These are phyloP conservation scores for Artomyces pyxidatus DNA, from an alignment of 768 basidiomycete genomes.

Conservation along the genomic window DNA sequence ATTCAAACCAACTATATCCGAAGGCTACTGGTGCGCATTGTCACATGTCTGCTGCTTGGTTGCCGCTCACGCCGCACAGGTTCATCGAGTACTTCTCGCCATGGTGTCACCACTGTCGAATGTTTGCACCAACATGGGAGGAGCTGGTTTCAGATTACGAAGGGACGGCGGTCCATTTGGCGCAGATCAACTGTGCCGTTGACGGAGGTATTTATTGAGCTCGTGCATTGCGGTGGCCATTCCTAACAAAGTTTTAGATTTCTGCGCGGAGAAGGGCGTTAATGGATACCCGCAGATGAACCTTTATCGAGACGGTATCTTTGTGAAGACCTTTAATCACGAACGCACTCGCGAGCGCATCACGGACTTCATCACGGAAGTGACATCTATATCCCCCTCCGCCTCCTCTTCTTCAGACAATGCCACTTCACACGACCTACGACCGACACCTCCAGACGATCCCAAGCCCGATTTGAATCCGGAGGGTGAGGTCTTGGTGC, in stretches of 20 bases:
- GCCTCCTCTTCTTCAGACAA: constrained; percentile 21
- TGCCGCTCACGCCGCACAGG: constrained; percentile 26
- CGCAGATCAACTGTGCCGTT: constrained; percentile 74
- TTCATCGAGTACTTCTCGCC: constrained; percentile 87
- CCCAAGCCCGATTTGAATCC: constrained; percentile 26
- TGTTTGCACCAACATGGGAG: constrained; percentile 80
- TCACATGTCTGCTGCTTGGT: background rate
- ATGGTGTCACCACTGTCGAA: constrained; percentile 70
- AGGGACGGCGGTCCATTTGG: constrained; percentile 49
- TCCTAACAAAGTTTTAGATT: constrained; percentile 40
- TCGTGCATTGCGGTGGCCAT: background rate
- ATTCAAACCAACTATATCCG: constrained; percentile 42
- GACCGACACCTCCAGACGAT: constrained; percentile 16
- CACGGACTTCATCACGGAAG: constrained; percentile 43
- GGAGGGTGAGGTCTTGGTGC: constrained; percentile 29
- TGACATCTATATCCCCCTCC: constrained; percentile 25
- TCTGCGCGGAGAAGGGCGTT: constrained; percentile 66
- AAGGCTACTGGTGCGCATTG: constrained; percentile 48
- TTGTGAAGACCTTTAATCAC: constrained; percentile 47
- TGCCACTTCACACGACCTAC: constrained; percentile 22
- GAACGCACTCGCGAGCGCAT: constrained; percentile 47
- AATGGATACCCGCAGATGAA: constrained; percentile 70
- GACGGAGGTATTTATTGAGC: constrained; percentile 53
- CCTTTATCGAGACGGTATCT: constrained; percentile 60
- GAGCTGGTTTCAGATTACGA: constrained; percentile 47